Evolutionary conservation across 805 yeast genomes (phyloP).

Genomic region (Yarrowia yakushimensis): DNA sequence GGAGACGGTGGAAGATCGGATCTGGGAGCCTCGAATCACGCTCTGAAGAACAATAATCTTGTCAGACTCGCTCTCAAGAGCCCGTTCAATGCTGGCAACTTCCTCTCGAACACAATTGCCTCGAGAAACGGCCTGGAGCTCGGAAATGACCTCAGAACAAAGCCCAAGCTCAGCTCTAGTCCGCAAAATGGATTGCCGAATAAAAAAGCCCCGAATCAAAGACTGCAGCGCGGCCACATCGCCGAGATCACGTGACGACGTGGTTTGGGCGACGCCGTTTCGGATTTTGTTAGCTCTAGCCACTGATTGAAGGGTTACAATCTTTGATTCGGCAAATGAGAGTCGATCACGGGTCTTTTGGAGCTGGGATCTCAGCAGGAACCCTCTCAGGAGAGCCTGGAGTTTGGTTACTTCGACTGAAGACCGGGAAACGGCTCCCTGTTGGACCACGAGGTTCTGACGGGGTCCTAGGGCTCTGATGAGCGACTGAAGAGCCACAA

Average conservation of each 20-base stretch:
- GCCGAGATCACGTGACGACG: background rate
- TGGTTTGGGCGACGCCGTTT: background rate
- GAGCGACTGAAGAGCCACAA: background rate
- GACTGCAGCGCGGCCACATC: conserved; percentile 31
- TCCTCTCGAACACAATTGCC: conserved; percentile 46
- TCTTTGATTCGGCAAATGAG: conserved; percentile 23
- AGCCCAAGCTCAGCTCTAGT: conserved; percentile 49
- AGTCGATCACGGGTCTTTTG: conserved; percentile 29
- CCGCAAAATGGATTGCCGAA: conserved; percentile 28
- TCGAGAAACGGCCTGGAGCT: conserved; percentile 54
- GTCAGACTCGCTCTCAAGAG: background rate
- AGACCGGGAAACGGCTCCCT: background rate
- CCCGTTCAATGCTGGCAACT: conserved; percentile 25
- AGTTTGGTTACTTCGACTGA: conserved; percentile 35
- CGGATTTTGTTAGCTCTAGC: conserved; percentile 32
- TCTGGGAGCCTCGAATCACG: background rate
- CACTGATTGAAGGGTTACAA: conserved; percentile 33
- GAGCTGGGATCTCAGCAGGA: conserved; percentile 27
- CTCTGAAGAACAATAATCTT: background rate
- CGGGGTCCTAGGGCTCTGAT: background rate
- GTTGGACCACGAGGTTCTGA: background rate
- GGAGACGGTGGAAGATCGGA: background rate
- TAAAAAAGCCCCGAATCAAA: conserved; percentile 47
- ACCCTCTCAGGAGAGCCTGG: conserved; percentile 59
- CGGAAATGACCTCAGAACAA: conserved; percentile 41